These are phyloP conservation scores for Coemansia sp. DNA, from an alignment of 192 early-diverging fungal genomes.

Conservation along the genomic window DNA sequence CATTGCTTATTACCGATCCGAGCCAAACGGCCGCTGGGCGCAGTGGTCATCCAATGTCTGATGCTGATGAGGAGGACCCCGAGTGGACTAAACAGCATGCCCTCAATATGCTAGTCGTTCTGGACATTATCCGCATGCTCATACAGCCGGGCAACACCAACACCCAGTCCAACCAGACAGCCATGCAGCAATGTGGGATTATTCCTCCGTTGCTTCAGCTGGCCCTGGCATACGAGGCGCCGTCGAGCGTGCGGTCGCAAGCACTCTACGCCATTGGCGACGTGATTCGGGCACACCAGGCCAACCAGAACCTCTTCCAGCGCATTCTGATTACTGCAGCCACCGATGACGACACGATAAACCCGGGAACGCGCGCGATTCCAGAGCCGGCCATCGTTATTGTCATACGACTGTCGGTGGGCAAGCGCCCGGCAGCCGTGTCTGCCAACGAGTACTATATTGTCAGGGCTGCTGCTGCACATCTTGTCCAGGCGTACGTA, in stretches of 20 bases:
- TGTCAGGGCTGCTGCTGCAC: constrained; percentile 77
- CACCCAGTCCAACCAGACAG: constrained; percentile 83
- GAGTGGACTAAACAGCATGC: constrained; percentile 84
- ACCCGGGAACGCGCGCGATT: constrained; percentile 32
- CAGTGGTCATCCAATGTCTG: constrained; percentile 21
- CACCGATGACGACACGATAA: constrained; percentile 22
- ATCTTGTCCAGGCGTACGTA: constrained; percentile 75
- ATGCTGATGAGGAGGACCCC: constrained; percentile 43
- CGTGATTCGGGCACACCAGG: constrained; percentile 67
- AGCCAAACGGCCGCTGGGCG: constrained; percentile 42
- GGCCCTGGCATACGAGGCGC: constrained; percentile 69
- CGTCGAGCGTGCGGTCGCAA: constrained; percentile 71
- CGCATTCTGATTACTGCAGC: constrained; percentile 65
- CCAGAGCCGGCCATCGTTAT: constrained; percentile 79
- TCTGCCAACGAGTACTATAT: constrained; percentile 57
- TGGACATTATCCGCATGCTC: constrained; percentile 86
- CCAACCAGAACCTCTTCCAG: constrained; percentile 74
- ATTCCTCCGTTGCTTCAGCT: constrained; percentile 76
- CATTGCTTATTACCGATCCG: constrained; percentile 61
- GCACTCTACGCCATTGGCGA: constrained; percentile 86
- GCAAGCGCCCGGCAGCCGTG: constrained; percentile 47
- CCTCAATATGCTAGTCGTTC: constrained; percentile 78
- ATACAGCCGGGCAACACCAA: constrained; percentile 85
- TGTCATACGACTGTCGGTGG: constrained; percentile 73
- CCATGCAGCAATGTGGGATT: constrained; percentile 80